These are phyloP conservation scores for Xylaria sp. DNA, from an alignment of 2,329 filamentous ascomycete species.

Conservation along the genomic window DNA sequence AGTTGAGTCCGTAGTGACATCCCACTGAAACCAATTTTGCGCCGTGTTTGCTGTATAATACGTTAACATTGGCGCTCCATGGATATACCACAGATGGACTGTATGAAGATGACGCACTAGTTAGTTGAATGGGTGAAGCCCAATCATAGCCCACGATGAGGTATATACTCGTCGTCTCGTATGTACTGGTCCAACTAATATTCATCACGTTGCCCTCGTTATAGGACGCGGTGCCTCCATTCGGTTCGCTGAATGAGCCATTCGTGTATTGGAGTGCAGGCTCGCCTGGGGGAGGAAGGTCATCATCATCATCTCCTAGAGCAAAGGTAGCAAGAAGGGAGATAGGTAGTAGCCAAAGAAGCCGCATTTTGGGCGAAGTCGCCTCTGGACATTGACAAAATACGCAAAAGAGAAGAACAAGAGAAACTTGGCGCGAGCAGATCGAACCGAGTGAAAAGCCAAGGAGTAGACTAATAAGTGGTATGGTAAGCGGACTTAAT, in stretches of 20 bases:
- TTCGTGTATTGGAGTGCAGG: constrained; percentile 38
- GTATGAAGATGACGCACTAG: constrained; percentile 33
- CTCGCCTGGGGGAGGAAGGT: constrained; percentile 37
- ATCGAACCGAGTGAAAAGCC: constrained; percentile 14
- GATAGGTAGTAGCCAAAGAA: constrained; percentile 20
- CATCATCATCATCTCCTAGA: constrained; percentile 27
- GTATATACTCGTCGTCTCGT: constrained; percentile 43
- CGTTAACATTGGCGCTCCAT: constrained; percentile 10
- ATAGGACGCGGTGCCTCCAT: constrained; percentile 37
- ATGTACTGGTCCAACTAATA: constrained; percentile 41
- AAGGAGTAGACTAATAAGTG: constrained; percentile 22
- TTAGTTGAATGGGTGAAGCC: constrained; percentile 38
- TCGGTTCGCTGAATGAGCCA: constrained; percentile 40
- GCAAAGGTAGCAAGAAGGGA: constrained; percentile 31
- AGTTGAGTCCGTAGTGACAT: constrained; percentile 40
- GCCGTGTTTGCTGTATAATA: constrained; percentile 36
- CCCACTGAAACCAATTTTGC: constrained; percentile 42
- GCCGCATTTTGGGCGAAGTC: constrained; percentile 26
- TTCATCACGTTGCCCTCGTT: constrained; percentile 40
- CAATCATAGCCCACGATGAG: constrained; percentile 41
- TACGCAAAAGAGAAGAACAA: constrained; percentile 11
- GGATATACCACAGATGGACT: not conserved
- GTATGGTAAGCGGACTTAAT: constrained; percentile 9
- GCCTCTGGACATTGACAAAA: constrained; percentile 1
- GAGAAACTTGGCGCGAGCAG: constrained; percentile 19